Evolutionary conservation across 306 rosid species (phyloP).

Genomic region (Lotus japonicus): DNA sequence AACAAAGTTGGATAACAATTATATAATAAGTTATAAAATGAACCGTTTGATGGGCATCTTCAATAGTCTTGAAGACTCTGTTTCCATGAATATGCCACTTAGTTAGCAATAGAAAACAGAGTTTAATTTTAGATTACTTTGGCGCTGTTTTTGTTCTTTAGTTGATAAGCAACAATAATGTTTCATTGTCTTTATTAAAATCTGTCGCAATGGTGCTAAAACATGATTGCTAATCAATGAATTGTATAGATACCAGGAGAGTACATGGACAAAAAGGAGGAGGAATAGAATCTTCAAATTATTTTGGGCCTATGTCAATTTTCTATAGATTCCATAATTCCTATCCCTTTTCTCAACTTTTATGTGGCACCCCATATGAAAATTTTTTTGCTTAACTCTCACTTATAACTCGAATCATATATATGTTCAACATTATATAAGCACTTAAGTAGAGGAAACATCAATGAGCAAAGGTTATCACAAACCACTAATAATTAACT

Average conservation of each 20-base stretch:
- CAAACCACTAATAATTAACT: not conserved
- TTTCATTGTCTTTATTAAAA: not conserved
- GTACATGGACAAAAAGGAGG: slow-evolving; percentile 6
- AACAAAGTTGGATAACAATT: not conserved
- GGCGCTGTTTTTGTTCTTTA: not conserved
- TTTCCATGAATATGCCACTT: slow-evolving; percentile 11
- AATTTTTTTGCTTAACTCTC: slow-evolving; percentile 16
- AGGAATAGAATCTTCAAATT: slow-evolving; percentile 31
- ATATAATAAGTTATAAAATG: slow-evolving; percentile 4
- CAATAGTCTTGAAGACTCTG: not conserved
- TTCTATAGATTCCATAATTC: slow-evolving; percentile 28
- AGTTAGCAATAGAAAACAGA: not conserved
- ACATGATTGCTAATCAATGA: slow-evolving; percentile 29
- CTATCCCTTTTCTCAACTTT: slow-evolving; percentile 1
- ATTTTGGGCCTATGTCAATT: slow-evolving; percentile 25
- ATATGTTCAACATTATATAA: not conserved
- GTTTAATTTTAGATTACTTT: not conserved
- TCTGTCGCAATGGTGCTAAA: slow-evolving; percentile 5
- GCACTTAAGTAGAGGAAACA: not conserved
- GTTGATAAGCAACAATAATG: not conserved
- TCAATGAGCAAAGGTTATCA: not conserved
- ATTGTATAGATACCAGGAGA: slow-evolving; percentile 10
- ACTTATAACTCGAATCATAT: slow-evolving; percentile 7
- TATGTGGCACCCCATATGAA: slow-evolving; percentile 14
- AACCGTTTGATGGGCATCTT: slow-evolving; percentile 23